phyloP scores from a whole-genome alignment of 805 yeast genomes.

The Candida fluviatilis region DNA sequence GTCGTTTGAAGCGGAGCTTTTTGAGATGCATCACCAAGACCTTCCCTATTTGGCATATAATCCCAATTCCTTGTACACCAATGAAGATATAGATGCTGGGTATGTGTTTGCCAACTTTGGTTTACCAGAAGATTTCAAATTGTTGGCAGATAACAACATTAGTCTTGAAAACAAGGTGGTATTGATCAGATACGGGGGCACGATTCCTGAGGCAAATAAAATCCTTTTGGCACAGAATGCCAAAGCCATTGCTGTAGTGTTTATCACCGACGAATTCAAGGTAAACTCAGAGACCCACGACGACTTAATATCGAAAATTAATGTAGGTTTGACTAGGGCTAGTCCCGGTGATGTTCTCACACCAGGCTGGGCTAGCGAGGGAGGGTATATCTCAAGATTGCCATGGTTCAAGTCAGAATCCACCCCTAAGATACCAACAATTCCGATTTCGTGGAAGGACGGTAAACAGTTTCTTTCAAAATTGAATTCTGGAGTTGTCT shows the following conservation, averaged over 20 bases:
- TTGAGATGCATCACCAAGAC: conserved; percentile 26
- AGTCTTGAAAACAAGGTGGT: conserved; percentile 48
- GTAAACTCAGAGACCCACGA: conserved; percentile 18
- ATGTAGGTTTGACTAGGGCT: conserved; percentile 55
- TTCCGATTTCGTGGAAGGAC: conserved; percentile 76
- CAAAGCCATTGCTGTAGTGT: conserved; percentile 65
- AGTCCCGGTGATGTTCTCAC: conserved; percentile 76
- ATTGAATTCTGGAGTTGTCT: conserved; percentile 28
- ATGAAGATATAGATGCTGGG: conserved; percentile 52
- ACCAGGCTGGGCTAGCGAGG: conserved; percentile 66
- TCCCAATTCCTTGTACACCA: conserved; percentile 53
- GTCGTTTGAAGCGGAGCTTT: conserved; percentile 35
- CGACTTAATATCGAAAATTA: conserved; percentile 48
- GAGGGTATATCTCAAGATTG: conserved; percentile 34
- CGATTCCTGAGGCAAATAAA: conserved; percentile 33
- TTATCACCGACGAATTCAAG: conserved; percentile 41
- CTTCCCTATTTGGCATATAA: conserved; percentile 53
- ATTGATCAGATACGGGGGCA: conserved; percentile 55
- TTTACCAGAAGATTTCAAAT: conserved; percentile 46
- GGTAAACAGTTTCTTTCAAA: conserved; percentile 37
- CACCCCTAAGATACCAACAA: conserved; percentile 68
- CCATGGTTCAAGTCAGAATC: conserved; percentile 45
- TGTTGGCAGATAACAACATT: conserved; percentile 33
- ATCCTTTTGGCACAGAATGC: conserved; percentile 46
- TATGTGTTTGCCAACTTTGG: conserved; percentile 71